Evolutionary conservation across 177 flowering plant species (phyloP).

Genomic region (Vitis hybrid): DNA sequence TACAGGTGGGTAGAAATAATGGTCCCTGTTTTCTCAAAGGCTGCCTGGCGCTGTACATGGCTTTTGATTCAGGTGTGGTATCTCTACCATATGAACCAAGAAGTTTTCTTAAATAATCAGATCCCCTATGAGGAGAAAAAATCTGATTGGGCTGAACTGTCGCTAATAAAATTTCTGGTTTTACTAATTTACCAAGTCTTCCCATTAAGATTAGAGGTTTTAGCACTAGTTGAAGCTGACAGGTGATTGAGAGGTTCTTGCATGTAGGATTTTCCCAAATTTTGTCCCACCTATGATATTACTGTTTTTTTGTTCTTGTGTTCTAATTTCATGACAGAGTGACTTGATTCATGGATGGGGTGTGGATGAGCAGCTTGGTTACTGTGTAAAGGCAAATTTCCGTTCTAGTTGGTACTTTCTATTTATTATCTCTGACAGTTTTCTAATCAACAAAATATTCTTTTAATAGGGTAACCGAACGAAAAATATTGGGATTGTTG

Average conservation of each 20-base stretch:
- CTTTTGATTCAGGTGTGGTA: constrained; percentile 41
- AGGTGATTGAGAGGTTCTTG: too few species aligned
- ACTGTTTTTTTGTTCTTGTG: not conserved
- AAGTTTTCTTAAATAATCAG: not conserved
- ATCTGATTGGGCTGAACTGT: too few species aligned
- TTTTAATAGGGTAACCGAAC: constrained; percentile 38
- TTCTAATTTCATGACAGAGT: constrained; percentile 27
- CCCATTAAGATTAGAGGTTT: too few species aligned
- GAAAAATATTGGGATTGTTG: constrained; percentile 43
- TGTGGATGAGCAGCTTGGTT: constrained; percentile 41
- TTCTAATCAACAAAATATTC: not conserved
- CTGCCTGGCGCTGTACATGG: constrained; percentile 51
- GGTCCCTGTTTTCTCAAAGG: constrained; percentile 54
- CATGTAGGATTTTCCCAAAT: not conserved
- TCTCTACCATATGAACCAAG: not conserved
- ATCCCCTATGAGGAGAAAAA: too few species aligned
- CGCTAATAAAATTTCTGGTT: too few species aligned
- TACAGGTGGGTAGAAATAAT: constrained; percentile 48
- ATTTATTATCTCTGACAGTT: not conserved
- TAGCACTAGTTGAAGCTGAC: too few species aligned
- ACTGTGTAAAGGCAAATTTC: constrained; percentile 40
- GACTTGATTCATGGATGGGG: constrained; percentile 56
- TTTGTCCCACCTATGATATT: not conserved
- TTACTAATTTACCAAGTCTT: too few species aligned
- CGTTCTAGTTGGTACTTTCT: not conserved